These are phyloP conservation scores for Neoarthrinium moseri DNA, from an alignment of 2,329 filamentous ascomycete species.

Conservation along the genomic window DNA sequence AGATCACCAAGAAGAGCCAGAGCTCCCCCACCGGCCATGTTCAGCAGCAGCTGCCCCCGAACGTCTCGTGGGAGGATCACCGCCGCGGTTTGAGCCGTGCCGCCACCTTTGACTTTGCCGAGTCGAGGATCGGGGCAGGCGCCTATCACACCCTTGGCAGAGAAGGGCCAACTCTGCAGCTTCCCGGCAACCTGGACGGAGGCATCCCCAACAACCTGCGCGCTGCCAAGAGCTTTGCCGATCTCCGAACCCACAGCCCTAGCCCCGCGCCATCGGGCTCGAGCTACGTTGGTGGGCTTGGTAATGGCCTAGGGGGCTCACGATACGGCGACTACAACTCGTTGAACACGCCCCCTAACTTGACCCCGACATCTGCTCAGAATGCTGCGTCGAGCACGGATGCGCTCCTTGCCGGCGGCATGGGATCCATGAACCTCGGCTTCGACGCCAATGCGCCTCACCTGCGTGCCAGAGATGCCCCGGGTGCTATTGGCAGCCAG, in stretches of 20 bases:
- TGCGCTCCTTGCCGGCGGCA: conserved; percentile 29
- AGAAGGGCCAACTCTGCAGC: conserved; percentile 81
- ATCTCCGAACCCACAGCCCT: conserved; percentile 90
- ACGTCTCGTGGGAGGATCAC: conserved; percentile 71
- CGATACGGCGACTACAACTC: conserved; percentile 31
- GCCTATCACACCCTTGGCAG: conserved; percentile 77
- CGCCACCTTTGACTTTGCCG: conserved; percentile 95
- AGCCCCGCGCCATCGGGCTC: conserved; percentile 88
- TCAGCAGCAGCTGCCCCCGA: conserved; percentile 55
- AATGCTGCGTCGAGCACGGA: conserved; percentile 30
- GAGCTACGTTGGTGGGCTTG: conserved; percentile 65
- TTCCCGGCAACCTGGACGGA: conserved; percentile 74
- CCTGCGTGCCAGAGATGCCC: conserved; percentile 44
- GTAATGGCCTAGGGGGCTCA: conserved; percentile 41
- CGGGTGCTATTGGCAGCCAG: conserved; percentile 66
- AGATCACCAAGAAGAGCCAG: conserved; percentile 73
- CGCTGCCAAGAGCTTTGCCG: conserved; percentile 94
- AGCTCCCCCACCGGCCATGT: conserved; percentile 51
- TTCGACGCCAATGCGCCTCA: conserved; percentile 42
- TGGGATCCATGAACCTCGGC: conserved; percentile 48
- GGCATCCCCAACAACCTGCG: conserved; percentile 77
- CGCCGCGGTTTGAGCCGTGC: conserved; percentile 86
- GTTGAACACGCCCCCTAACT: conserved; percentile 29
- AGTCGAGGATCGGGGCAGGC: conserved; percentile 61
- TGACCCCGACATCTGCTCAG: conserved; percentile 32